Evolutionary conservation across 352 stramenopile genomes (phyloP), one percentile per base, ranked within the genome.

Genomic region (Globisporangium paddicum): DNA sequence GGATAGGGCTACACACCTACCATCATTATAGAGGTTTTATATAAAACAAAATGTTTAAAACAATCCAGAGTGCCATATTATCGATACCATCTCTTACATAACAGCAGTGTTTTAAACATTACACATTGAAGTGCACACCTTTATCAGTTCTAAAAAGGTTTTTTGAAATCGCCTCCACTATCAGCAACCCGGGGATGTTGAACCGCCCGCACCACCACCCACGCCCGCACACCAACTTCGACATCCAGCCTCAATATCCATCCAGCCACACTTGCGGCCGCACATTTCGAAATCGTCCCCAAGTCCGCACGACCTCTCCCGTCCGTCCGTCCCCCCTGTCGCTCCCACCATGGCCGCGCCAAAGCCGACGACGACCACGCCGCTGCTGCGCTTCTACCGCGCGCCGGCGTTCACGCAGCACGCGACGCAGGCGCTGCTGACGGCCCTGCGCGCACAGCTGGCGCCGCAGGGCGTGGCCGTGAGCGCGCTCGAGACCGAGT

Each of bases 401-500:
- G 73, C 77, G 60, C 85, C 82, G 26, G 83, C 79, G 51, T 76
- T 92, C 67, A 87, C 85, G 59, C 61, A 71, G 41, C 81, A 94
- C 51, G 80, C 74, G 37, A 77, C 65, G 34, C 76, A 76, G 42
- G 84, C 79, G 55, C 67, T 93, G 46, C 59, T 79, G 23, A 51
- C 72, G 10, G 44, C n/a, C 19, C 60, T 90, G 52, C 62, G 65
- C 49, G 62, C 75, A 28, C 69, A 79, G 7, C 45, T 75, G 30
- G 47, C 38, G 25, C 38, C 49, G 23, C 44, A 45, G 23, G 64
- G 62, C 30, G 60, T 89, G 21, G 30, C 60, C 7, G 64, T 93
- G 38, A 37, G 70, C 5, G 68, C 75, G 40, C 63, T 99, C 49
- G 68, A 87, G 42, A 99, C 96, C 42, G 97, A 99, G 82, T 93